Evolutionary conservation across 495 filamentous ascomycete genomes (phyloP), one percentile per base, ranked within the genome.

Genomic region (Penicillium desertorum): DNA sequence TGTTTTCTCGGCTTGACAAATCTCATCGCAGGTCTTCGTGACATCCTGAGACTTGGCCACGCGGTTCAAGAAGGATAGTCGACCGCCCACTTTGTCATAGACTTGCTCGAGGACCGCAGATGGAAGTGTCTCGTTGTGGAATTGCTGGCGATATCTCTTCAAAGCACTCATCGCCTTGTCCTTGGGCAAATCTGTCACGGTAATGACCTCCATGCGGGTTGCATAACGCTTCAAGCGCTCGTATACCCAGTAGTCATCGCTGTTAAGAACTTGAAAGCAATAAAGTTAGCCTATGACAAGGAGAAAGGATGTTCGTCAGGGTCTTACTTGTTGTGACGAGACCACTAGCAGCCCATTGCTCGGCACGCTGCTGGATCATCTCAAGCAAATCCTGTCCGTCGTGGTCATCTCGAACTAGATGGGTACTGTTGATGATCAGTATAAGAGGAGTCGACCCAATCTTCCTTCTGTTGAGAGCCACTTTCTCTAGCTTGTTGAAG

Each of bases 211-310:
- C 90, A 98, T 92, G 14, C 94, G 83, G 16, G 90, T 94, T 5
- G 91, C 88, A 58, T 96, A 85, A 69, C 89, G 85, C 75, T 96
- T 96, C 48, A 98, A 71, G 20, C 91, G 81, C 69, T 98, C 94
- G 64, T 96, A 98, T 1, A 98, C 88, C 94, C 94, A 98, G 70
- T 96, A 98, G 63, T 97, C 93, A 64, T 98, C 94, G 55, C 83
- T 89, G 69, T 96, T 96, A 62, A 98, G 86, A 7, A 98, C 84
- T 79, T 17, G 55, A 61, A 9, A 14, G 9, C 22, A 14, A 34
- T 16, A 8, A 14, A 5, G 19, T 54, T 42, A 53, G 47, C 32
- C 29, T 9, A 34, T 25, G 1, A 19, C 37, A 2, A 48, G 27
- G 12, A 0, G 9, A 22, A 20, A 6, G 3, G 6, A n/a, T 32